Evolutionary conservation across 176 grass and related monocot genomes (phyloP).

Genomic region (Avena insularis): DNA sequence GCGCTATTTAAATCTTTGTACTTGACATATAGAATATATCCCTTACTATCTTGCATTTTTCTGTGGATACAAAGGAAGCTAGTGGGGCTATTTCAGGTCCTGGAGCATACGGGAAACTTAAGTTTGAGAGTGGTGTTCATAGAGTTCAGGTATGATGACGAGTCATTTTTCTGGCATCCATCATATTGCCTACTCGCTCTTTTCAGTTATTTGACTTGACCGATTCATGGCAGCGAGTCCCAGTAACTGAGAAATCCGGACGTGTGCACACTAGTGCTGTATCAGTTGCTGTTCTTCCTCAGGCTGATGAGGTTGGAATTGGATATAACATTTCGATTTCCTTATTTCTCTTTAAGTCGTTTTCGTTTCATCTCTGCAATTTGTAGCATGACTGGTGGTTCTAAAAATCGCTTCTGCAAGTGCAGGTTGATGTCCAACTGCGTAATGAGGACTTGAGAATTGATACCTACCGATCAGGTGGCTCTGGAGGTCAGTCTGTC

Average conservation of each 20-base stretch:
- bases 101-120: constrained; percentile 84
- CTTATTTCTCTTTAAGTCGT: not conserved
- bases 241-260: constrained; percentile 92
- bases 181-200: not conserved
- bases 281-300: constrained; percentile 91
- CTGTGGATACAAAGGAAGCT: constrained; percentile 66
- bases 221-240: constrained; percentile 67
- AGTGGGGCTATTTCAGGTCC: constrained; percentile 87
- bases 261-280: constrained; percentile 95
- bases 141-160: constrained; percentile 81
- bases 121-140: constrained; percentile 95
- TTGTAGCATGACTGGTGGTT: not conserved
- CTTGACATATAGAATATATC: not conserved
- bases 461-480: constrained; percentile 91
- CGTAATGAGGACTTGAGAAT: constrained; percentile 89
- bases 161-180: not conserved
- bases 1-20: no score
- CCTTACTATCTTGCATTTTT: constrained; percentile 25
- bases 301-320: constrained; percentile 87
- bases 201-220: constrained; percentile 24
- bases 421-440: constrained; percentile 89
- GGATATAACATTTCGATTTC: not conserved
- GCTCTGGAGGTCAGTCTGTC: constrained; percentile 88
- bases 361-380: not conserved
- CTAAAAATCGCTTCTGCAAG: constrained; percentile 17